Percentiles rank a stretch among this genome's conserved stretches.
These are phyloP conservation scores for Bretziella fagacearum DNA, from an alignment of 2,329 filamentous ascomycete genomes.

Conservation along the genomic window DNA sequence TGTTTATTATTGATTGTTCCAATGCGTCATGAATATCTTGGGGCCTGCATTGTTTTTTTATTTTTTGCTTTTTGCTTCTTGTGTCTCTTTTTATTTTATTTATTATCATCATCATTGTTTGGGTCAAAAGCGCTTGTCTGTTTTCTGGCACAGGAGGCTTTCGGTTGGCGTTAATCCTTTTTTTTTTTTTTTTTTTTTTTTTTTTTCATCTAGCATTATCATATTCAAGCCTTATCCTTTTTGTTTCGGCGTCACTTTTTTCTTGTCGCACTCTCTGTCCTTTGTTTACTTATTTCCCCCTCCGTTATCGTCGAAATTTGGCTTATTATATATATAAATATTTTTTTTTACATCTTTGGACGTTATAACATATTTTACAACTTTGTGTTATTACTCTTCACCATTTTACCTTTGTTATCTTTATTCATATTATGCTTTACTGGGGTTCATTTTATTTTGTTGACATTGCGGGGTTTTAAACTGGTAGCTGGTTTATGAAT, in stretches of 20 bases:
- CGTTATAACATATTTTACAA: not conserved
- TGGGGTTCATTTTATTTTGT: not conserved
- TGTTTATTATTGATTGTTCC: too few species aligned
- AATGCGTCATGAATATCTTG: too few species aligned
- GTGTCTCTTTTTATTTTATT: slow-evolving; percentile 10
- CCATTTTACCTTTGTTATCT: not conserved
- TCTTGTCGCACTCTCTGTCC: not conserved
- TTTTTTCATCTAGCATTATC: slow-evolving; percentile 3
- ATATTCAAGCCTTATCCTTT: not conserved
- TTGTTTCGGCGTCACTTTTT: slow-evolving; percentile 3
- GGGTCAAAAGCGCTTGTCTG: slow-evolving; percentile 5
- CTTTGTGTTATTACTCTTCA: not conserved
- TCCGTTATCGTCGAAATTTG: too few species aligned
- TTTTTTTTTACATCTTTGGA: not conserved
- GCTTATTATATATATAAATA: too few species aligned
- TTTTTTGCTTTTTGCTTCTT: slow-evolving; percentile 2
- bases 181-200: slow-evolving; percentile 3
- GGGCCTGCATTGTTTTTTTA: not conserved
- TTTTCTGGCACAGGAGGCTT: slow-evolving; percentile 2
- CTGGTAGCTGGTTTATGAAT: too few species aligned
- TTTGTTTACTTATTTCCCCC: not conserved
- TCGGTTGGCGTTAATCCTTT: slow-evolving; percentile 2
- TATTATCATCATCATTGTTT: slow-evolving; percentile 11
- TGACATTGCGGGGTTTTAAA: too few species aligned
- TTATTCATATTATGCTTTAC: not conserved